A percentile compares a stretch with the other conserved stretches of the same genome.
These are phyloP conservation scores for Thuidium tamariscinum DNA, from an alignment of 225 moss, liverwort and hornwort genomes.

Conservation along the genomic window DNA sequence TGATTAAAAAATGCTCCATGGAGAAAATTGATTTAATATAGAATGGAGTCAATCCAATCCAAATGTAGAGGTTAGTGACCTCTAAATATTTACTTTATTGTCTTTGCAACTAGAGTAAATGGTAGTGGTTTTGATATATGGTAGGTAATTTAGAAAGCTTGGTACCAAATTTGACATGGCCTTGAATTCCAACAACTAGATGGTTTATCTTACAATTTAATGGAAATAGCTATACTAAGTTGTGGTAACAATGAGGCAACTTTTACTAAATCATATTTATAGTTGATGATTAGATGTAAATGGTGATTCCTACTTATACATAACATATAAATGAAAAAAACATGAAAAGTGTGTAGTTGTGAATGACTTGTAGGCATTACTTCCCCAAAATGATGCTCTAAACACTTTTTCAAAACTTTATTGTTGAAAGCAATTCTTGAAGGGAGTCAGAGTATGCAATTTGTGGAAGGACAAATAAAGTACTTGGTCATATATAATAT, in stretches of 20 bases:
- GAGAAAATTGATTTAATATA: too few relatives aligned
- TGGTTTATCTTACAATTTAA: neutral
- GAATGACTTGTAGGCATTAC: neutral
- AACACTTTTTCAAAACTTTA: neutral
- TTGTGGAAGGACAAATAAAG: too few relatives aligned
- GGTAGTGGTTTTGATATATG: too few relatives aligned
- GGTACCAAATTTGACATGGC: too few relatives aligned
- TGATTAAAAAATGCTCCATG: too few relatives aligned
- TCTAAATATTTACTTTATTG: too few relatives aligned
- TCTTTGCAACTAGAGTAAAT: too few relatives aligned
- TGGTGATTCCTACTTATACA: neutral
- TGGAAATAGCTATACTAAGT: too few relatives aligned
- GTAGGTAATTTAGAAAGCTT: too few relatives aligned
- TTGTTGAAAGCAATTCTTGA: neutral
- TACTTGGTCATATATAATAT: neutral
- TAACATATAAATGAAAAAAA: neutral
- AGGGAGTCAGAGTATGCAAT: neutral
- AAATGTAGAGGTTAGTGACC: too few relatives aligned
- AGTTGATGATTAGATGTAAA: fast-evolving
- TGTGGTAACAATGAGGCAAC: neutral
- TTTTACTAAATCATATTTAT: neutral
- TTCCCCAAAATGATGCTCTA: fast-evolving
- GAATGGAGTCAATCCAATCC: too few relatives aligned
- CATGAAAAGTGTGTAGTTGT: neutral
- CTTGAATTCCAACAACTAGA: too few relatives aligned